A percentile compares a stretch with the other conserved stretches of the same genome.
Evolutionary conservation across 129 eudicot genomes (phyloP).

Genomic region (Chrysanthemum lavandulifolium): DNA sequence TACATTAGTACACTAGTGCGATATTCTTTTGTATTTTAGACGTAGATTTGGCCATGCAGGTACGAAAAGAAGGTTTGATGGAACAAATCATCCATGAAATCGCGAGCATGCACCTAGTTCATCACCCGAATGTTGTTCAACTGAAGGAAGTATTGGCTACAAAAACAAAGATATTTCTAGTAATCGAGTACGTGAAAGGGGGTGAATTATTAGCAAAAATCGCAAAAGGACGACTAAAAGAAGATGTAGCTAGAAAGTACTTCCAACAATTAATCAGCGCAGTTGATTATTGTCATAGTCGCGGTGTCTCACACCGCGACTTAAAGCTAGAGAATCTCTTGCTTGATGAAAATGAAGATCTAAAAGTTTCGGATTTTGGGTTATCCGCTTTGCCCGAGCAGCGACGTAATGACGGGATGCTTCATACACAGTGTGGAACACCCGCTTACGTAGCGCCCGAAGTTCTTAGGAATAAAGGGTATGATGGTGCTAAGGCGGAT

Average conservation of each 20-base stretch:
- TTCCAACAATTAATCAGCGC: constrained; percentile 83
- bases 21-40: no score
- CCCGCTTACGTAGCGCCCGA: constrained; percentile 94
- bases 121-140: constrained; percentile 74
- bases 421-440: constrained; percentile 84
- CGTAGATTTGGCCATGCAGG: constrained; percentile 20
- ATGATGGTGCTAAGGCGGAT: constrained; percentile 72
- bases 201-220: constrained; percentile 78
- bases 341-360: constrained; percentile 50
- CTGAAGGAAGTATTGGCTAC: constrained; percentile 75
- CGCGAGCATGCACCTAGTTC: constrained; percentile 64
- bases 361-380: constrained; percentile 77
- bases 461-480: constrained; percentile 70
- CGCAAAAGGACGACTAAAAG: constrained; percentile 52
- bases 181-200: constrained; percentile 76
- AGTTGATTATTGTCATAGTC: constrained; percentile 75
- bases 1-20: no score
- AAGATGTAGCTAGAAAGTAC: constrained; percentile 58
- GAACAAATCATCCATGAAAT: constrained; percentile 81
- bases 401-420: constrained; percentile 51
- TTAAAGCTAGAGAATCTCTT: constrained; percentile 72
- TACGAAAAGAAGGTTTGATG: constrained; percentile 53
- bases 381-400: constrained; percentile 79
- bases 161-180: constrained; percentile 53
- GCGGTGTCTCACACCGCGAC: constrained; percentile 72